phyloP scores from a whole-genome alignment of 306 rosid genomes.

The Fragaria nilgerrensis region DNA sequence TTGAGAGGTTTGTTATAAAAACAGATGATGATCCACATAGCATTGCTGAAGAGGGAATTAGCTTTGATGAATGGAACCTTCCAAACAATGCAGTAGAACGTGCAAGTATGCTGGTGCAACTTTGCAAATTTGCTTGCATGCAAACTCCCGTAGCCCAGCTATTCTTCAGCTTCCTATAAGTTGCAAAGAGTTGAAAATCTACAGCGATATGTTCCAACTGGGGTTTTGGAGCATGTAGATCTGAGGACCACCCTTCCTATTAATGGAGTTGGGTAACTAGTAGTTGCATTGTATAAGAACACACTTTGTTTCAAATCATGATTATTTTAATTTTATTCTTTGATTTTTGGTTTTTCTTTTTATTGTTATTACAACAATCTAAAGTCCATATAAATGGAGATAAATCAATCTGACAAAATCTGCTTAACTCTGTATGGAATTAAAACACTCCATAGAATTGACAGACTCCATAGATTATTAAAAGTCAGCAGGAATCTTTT shows the following conservation, averaged over 20 bases:
- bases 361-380: too few relatives aligned
- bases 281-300: too few relatives aligned
- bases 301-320: too few relatives aligned
- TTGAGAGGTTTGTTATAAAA: slow-evolving; percentile 67
- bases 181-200: slow-evolving; percentile 30
- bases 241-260: slow-evolving; percentile 30
- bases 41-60: slow-evolving; percentile 40
- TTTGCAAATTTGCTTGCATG: slow-evolving; percentile 55
- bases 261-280: too few relatives aligned
- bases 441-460: too few relatives aligned
- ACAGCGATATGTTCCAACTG: slow-evolving; percentile 57
- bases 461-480: too few relatives aligned
- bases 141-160: slow-evolving; percentile 54
- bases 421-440: too few relatives aligned
- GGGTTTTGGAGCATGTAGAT: slow-evolving; percentile 64
- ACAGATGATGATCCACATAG: slow-evolving; percentile 48
- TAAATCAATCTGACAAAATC: too few relatives aligned
- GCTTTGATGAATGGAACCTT: slow-evolving; percentile 47
- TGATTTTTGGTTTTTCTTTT: too few relatives aligned
- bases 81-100: slow-evolving; percentile 39
- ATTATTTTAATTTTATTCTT: too few relatives aligned
- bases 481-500: too few relatives aligned
- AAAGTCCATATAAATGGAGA: too few relatives aligned
- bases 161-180: slow-evolving; percentile 46
- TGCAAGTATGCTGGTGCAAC: slow-evolving; percentile 48